Conservation (phyloP, 257 asterid species). For the Parsonsia alboflavescens region DNA sequence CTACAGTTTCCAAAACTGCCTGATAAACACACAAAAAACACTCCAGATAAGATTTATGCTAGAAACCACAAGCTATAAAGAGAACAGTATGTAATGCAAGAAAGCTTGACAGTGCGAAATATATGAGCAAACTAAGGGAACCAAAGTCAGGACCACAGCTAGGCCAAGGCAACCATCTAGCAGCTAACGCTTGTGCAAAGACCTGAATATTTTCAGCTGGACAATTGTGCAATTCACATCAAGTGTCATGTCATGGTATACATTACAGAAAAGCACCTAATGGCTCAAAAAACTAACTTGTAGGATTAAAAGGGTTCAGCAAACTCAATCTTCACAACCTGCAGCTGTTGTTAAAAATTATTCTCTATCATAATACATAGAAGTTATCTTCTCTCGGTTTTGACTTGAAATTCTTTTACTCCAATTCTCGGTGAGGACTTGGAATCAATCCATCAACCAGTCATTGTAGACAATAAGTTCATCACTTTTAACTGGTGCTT, state of each 20-base stretch:
- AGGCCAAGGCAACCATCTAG: neutral
- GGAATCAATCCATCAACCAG: neutral
- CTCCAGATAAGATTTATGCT: neutral
- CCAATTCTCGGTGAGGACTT: neutral
- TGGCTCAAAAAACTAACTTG: neutral
- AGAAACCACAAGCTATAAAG: neutral
- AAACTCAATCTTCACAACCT: neutral
- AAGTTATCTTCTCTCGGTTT: neutral
- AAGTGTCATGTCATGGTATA: neutral
- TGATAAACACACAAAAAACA: constrained; percentile 23
- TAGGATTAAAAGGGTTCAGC: neutral
- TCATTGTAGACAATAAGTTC: neutral
- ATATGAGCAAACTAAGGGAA: neutral
- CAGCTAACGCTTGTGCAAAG: neutral
- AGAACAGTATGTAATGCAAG: neutral
- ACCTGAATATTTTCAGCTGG: constrained; percentile 1
- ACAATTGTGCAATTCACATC: neutral
- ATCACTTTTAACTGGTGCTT: neutral
- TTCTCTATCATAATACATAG: neutral
- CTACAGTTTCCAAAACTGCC: constrained; percentile 99
- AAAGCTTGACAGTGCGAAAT: neutral
- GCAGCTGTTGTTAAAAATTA: neutral
- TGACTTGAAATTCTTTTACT: neutral
- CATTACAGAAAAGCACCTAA: neutral
- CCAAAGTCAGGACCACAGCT: neutral